Percentiles rank a stretch among this genome's conserved stretches.
phyloP scores from a whole-genome alignment of 1,284 basidiomycete genomes.

The Pseudozyma pruni region DNA sequence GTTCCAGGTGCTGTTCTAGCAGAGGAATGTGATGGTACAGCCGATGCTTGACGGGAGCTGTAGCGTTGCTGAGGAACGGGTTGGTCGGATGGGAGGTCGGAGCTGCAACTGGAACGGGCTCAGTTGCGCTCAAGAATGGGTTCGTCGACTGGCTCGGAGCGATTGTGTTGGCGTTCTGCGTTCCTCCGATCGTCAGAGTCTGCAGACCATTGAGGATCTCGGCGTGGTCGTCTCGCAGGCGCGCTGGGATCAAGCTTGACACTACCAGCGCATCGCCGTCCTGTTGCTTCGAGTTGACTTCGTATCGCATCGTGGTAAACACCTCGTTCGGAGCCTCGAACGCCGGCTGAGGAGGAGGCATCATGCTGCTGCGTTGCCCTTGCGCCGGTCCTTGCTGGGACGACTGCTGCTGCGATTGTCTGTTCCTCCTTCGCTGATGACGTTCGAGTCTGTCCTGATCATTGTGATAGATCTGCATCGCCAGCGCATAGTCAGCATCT shows the following conservation, averaged over 20 bases:
- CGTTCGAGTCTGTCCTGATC: slow-evolving; percentile 44
- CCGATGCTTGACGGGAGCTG: slow-evolving; percentile 19
- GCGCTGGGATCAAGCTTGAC: slow-evolving; percentile 22
- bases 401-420: slow-evolving; percentile 10
- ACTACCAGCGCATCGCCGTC: slow-evolving; percentile 27
- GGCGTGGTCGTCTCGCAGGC: slow-evolving; percentile 5
- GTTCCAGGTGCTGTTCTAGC: slow-evolving; percentile 32
- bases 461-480: slow-evolving; percentile 55
- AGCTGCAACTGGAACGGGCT: not conserved
- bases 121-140: slow-evolving; percentile 20
- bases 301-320: slow-evolving; percentile 51
- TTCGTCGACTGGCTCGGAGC: slow-evolving; percentile 20
- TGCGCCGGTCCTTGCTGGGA: slow-evolving; percentile 1
- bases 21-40: slow-evolving; percentile 37
- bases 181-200: slow-evolving; percentile 1
- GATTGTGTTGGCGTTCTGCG: not conserved
- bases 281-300: slow-evolving; percentile 1
- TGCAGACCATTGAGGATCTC: slow-evolving; percentile 17
- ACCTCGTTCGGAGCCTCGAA: slow-evolving; percentile 39
- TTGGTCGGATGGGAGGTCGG: slow-evolving; percentile 14
- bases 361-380: not conserved
- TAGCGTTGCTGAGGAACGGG: slow-evolving; percentile 19
- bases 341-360: slow-evolving; percentile 2
- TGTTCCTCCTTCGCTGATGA: slow-evolving; percentile 24
- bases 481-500: slow-evolving; percentile 55